Evolutionary conservation across 2,329 filamentous ascomycete species (phyloP), one percentile per base, ranked within the genome.

Genomic region (Fusarium mexicanum): DNA sequence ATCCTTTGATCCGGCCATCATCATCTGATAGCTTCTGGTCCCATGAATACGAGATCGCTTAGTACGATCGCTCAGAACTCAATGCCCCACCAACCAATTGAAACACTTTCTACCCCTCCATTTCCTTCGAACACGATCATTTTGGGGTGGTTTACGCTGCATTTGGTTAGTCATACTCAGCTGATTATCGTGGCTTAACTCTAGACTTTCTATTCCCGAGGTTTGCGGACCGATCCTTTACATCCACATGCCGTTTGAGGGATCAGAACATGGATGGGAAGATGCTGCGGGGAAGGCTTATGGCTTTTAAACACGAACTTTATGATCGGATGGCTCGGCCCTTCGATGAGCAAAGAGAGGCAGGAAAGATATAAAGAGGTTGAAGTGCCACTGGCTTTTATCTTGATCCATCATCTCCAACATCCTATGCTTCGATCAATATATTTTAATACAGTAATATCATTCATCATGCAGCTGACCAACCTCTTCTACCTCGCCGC

Each of bases 401-500:
- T 13, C 6, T 22, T 8, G 3, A 22, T n/a, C 16, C 3, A n/a
- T 8, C 22, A 26, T 29, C 24, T 26, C 3, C 6, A 26, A 8
- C 6, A 59, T 58, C 22, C 4, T n/a, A 8, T 16, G 10, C 18
- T 29, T 22, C 24, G 2, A 33, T 26, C n/a, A 8, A 37, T 16
- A 37, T 37, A 26, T 0, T 12, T 9, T n/a, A 31, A 60, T 40
- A 33, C 9, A 24, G 7, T 17, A n/a, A 40, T 40, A 60, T 1
- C 17, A 11, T 61, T 12, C 72, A 86, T 77, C 22, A 86, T 87
- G 85, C 83, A 85, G 74, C 74, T 85, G 78, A 77, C 83, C 71
- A 80, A 73, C 66, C 72, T 85, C 66, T 58, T 85, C 64, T 76
- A 77, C 69, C 72, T 85, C 74, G 77, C 85, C 65, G 72, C 81